phyloP scores from a whole-genome alignment of 208 protist species.

The Blastocrithidia nonstop region DNA sequence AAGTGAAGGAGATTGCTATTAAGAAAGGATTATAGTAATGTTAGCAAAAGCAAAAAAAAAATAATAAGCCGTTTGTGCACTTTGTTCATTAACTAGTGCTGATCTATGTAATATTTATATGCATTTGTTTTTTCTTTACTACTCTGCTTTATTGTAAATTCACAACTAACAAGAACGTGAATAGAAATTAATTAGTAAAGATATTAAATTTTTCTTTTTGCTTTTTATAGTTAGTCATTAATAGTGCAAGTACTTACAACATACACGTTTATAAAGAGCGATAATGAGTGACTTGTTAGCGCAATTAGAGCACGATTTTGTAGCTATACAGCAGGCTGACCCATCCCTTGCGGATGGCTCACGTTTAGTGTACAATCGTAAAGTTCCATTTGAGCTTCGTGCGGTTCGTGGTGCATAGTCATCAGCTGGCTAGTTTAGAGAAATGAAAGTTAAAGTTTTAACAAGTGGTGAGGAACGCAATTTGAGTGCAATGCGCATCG shows the following conservation, averaged over 20 bases:
- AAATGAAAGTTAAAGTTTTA: constrained; percentile 85
- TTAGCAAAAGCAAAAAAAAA: too few species aligned
- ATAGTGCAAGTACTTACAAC: constrained; percentile 3
- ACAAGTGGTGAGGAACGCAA: constrained; percentile 71
- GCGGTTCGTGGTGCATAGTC: constrained; percentile 44
- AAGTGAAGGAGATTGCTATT: too few species aligned
- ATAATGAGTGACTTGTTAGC: constrained; percentile 58
- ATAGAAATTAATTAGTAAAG: neutral
- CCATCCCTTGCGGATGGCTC: constrained; percentile 82
- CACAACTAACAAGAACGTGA: neutral
- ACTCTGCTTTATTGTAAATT: neutral
- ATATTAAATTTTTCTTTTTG: neutral
- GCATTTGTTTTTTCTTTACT: neutral
- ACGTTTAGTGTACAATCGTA: constrained; percentile 80
- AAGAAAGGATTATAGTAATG: too few species aligned
- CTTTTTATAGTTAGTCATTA: too few species aligned
- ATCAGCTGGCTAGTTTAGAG: constrained; percentile 74
- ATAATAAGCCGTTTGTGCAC: too few species aligned
- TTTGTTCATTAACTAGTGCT: too few species aligned
- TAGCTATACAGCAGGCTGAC: constrained; percentile 83
- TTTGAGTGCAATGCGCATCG: constrained; percentile 50
- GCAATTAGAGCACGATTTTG: constrained; percentile 84
- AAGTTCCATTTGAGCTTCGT: constrained; percentile 84
- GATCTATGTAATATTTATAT: too few species aligned
- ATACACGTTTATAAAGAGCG: constrained; percentile 1